Percentiles rank a stretch among this genome's conserved stretches.
These are phyloP conservation scores for Dunaliella salina DNA, from an alignment of 163 green algal species.

Conservation along the genomic window DNA sequence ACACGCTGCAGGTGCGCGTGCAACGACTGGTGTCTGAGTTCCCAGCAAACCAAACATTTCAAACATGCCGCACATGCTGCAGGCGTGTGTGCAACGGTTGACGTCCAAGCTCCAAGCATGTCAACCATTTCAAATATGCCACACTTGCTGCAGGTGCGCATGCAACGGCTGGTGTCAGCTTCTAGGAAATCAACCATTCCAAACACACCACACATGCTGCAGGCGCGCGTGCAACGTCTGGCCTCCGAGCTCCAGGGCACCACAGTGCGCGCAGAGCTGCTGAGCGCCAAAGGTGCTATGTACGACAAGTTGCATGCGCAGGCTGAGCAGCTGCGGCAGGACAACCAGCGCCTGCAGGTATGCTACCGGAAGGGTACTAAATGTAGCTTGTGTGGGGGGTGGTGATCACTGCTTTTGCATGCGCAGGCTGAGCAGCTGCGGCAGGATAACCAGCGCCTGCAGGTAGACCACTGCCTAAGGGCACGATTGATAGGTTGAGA, in stretches of 20 bases:
- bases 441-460: not conserved
- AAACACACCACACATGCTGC: not conserved
- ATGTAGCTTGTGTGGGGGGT: no score
- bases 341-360: constrained; percentile 41
- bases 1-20: constrained; percentile 25
- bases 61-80: not conserved
- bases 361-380: not conserved
- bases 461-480: constrained; percentile 20
- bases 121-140: not conserved
- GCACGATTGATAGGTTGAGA: no score
- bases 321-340: constrained; percentile 30
- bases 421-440: no score
- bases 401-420: no score
- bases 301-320: constrained; percentile 50
- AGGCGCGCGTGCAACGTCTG: constrained; percentile 38
- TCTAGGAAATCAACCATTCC: constrained; percentile 7
- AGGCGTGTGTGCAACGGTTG: constrained; percentile 37
- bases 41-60: not conserved
- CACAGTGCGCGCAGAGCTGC: constrained; percentile 37
- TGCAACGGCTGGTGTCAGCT: constrained; percentile 42
- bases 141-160: constrained; percentile 25
- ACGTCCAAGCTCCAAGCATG: constrained; percentile 36
- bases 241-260: constrained; percentile 44
- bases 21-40: constrained; percentile 41
- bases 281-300: constrained; percentile 42